Evolutionary conservation across 2,329 filamentous ascomycete genomes (phyloP).

Genomic region (Periconia digitata): DNA sequence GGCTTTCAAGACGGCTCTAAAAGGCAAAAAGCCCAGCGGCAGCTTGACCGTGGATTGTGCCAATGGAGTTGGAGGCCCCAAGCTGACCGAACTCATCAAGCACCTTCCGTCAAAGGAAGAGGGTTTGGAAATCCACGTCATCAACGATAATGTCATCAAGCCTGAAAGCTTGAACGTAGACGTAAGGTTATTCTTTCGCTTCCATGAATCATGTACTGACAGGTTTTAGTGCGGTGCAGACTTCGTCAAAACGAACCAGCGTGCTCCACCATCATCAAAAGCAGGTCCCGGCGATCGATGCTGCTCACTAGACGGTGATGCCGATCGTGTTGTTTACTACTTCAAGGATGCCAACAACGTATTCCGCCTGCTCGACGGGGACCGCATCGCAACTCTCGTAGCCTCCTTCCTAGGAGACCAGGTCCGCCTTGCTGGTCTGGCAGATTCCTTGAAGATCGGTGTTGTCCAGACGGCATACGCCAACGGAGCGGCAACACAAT

Average conservation of each 20-base stretch:
- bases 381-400: slow-evolving; percentile 92
- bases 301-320: slow-evolving; percentile 92
- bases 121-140: slow-evolving; percentile 77
- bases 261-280: slow-evolving; percentile 80
- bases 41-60: slow-evolving; percentile 87
- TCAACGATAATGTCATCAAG: slow-evolving; percentile 91
- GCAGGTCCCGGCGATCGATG: slow-evolving; percentile 74
- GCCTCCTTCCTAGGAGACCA: slow-evolving; percentile 93
- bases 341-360: slow-evolving; percentile 78
- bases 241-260: slow-evolving; percentile 95
- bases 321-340: slow-evolving; percentile 94
- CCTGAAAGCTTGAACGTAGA: slow-evolving; percentile 88
- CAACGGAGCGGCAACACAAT: slow-evolving; percentile 91
- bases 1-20: slow-evolving; percentile 83
- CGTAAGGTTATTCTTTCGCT: slow-evolving; percentile 52
- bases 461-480: slow-evolving; percentile 98
- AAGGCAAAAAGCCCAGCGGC: slow-evolving; percentile 69
- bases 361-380: slow-evolving; percentile 93
- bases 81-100: slow-evolving; percentile 84
- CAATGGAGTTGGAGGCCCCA: slow-evolving; percentile 93
- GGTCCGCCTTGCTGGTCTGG: slow-evolving; percentile 74
- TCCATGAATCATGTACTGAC: slow-evolving; percentile 10
- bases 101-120: slow-evolving; percentile 68
- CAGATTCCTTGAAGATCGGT: slow-evolving; percentile 81
- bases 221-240: slow-evolving; percentile 79